Conservation (phyloP, 163 green algal genomes). For the Coccomyxa subellipsoidea region DNA sequence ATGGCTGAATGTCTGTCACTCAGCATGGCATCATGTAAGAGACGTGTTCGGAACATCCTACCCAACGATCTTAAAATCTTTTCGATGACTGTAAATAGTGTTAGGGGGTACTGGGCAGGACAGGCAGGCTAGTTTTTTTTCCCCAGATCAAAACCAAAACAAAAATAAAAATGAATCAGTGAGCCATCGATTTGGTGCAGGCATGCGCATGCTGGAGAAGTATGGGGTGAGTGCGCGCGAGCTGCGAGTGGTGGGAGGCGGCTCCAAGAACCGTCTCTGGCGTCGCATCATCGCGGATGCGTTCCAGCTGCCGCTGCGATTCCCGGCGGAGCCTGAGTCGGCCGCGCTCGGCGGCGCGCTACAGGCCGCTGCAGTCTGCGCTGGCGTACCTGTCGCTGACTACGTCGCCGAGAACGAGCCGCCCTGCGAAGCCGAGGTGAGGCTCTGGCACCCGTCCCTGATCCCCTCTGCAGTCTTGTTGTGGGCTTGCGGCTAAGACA, state of each 20-base stretch:
- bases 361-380: slow-evolving; percentile 63
- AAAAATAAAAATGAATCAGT: slow-evolving; percentile 4
- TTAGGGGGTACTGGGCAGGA: too few relatives aligned
- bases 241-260: slow-evolving; percentile 82
- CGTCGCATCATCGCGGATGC: slow-evolving; percentile 78
- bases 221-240: slow-evolving; percentile 43
- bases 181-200: too few relatives aligned
- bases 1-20: too few relatives aligned
- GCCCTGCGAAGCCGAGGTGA: slow-evolving; percentile 43
- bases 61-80: too few relatives aligned
- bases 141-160: not conserved
- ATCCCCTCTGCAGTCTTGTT: too few relatives aligned
- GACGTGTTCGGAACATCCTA: too few relatives aligned
- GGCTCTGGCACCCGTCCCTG: not conserved
- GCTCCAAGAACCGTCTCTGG: slow-evolving; percentile 77
- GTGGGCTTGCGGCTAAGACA: too few relatives aligned
- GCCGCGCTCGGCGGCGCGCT: slow-evolving; percentile 83
- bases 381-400: slow-evolving; percentile 6
- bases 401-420: slow-evolving; percentile 43
- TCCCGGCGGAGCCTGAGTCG: slow-evolving; percentile 75
- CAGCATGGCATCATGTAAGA: too few relatives aligned
- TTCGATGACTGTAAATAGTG: too few relatives aligned
- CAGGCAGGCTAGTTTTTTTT: too few relatives aligned
- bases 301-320: slow-evolving; percentile 50
- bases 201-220: slow-evolving; percentile 24